Evolutionary conservation across 805 yeast genomes (phyloP), one percentile per base, ranked within the genome.

Genomic region (Candida xiaguanensis): DNA sequence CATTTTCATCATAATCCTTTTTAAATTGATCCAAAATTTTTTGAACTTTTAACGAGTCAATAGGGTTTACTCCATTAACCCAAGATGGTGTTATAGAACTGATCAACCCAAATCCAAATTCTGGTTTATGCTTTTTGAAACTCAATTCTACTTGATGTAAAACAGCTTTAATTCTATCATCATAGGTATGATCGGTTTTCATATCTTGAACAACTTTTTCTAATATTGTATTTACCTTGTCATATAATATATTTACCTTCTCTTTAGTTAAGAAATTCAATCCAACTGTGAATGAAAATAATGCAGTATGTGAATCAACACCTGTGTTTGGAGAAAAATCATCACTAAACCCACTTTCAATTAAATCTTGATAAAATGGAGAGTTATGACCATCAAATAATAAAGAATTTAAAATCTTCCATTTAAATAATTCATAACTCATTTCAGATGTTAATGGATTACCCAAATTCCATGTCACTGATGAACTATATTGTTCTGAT

Each of bases 341-440:
- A 37, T 85, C 77, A 30, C 93, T 98, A 24, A 82, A 55, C 1
- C 91, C 93, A 1, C 84, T 63, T 58, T 93, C 99, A 40, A 93
- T 84, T 40, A 93, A 67, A n/a, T 77, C 77, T 59, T 89, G 87
- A 59, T 90, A 87, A 40, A 93, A 70, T 5, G 95, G 91, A 5
- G 98, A 83, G 9, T 93, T 84, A 54, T 91, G 98, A 2, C 98
- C 98, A 55, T 87, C 96, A 48, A 82, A 76, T 24, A 93, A 66
- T 38, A 93, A 65, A 17, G 81, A 75, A 15, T 85, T 77, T 34
- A 89, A 63, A 8, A 89, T 65, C 41, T 81, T 82, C 72, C 89
- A 68, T 32, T 84, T 71, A 56, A 90, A 85, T 0, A 88, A 67
- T 38, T 80, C 82, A 52, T 85, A 83, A 8, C 74, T 70, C 34